Base-by-base conservation (phyloP, 768 basidiomycete genomes). In the Fomitopsis serialis region DNA sequence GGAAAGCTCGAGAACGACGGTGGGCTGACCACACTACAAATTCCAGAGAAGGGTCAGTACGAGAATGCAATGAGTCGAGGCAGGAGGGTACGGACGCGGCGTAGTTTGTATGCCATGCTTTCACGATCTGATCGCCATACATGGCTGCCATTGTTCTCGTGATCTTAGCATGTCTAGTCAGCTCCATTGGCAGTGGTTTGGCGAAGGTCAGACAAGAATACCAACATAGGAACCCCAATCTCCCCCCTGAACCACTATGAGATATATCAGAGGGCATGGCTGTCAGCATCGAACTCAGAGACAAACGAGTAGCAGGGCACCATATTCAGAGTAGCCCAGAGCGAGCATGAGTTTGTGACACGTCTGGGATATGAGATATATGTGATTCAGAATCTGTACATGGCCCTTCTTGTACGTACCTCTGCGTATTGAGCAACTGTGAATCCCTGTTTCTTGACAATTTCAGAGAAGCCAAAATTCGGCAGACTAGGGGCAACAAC, bases 181-280 rank as follows among this genome's bases (percentile, higher is more conserved):
- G 21, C 23, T 17, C 17, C 12, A n/a, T 25, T 37, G 22, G 25
- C 0, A 25, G 0, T 9, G 15, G 9, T 17, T 19, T 2, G 25
- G 1, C 24, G 25, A 32, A 4, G 7, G n/a, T n/a, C n/a, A n/a
- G n/a, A n/a, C n/a, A n/a, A n/a, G n/a, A 15, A 24, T 62, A 37
- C 52, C n/a, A n/a, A 78, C 75, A 7, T 59, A 23, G 23, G 58
- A 63, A 10, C 78, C 77, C 76, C 72, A 78, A 56, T 79, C 77
- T 9, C 78, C 77, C 29, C 75, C 78, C 63, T 78, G 76, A 0
- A 72, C 72, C 0, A 75, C 75, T 74, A n/a, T n/a, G n/a, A n/a
- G n/a, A n/a, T n/a, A n/a, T 6, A 51, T 17, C 7, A 6, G n/a
- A 48, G 27, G 7, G 3, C 23, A 12, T 27, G n/a, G n/a, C 11